phyloP scores from a whole-genome alignment of 2,329 filamentous ascomycete species.

The Colletotrichum brevisporum region DNA sequence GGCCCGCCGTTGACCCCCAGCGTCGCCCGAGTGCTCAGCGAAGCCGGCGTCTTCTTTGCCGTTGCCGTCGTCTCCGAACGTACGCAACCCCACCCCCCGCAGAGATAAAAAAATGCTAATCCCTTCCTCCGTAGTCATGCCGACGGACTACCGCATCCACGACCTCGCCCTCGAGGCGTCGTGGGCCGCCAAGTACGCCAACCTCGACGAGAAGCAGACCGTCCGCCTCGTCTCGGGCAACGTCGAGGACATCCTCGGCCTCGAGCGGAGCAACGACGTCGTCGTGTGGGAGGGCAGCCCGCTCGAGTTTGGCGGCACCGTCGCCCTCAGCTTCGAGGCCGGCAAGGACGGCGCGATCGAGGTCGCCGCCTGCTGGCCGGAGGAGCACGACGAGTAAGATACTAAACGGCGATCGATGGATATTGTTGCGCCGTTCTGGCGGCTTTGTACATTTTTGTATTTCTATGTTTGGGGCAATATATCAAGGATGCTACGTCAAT shows the following conservation, averaged over 20 bases:
- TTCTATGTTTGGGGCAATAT: not conserved
- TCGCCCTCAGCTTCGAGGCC: constrained; percentile 53
- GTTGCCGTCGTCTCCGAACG: constrained; percentile 48
- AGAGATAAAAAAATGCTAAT: constrained; percentile 3
- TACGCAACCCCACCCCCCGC: constrained; percentile 29
- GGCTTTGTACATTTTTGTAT: not conserved
- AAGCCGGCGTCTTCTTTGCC: constrained; percentile 56
- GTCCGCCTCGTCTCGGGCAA: constrained; percentile 56
- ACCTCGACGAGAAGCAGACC: constrained; percentile 50
- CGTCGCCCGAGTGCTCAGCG: constrained; percentile 54
- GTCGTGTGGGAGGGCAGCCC: constrained; percentile 61
- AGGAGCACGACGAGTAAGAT: constrained; percentile 28
- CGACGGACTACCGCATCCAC: constrained; percentile 55
- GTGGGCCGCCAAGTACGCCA: constrained; percentile 58
- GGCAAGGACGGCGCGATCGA: constrained; percentile 45
- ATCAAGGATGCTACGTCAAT: too few relatives aligned
- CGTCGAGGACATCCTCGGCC: constrained; percentile 56
- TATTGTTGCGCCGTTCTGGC: not conserved
- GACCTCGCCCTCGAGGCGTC: constrained; percentile 55
- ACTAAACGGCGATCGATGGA: not conserved
- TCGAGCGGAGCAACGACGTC: constrained; percentile 53
- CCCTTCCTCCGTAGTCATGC: constrained; percentile 40
- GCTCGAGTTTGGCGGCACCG: constrained; percentile 55
- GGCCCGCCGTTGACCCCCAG: constrained; percentile 59
- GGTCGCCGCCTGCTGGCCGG: constrained; percentile 50